Conservation (phyloP, 192 early-diverging fungal species). For the Linderina pennispora region DNA sequence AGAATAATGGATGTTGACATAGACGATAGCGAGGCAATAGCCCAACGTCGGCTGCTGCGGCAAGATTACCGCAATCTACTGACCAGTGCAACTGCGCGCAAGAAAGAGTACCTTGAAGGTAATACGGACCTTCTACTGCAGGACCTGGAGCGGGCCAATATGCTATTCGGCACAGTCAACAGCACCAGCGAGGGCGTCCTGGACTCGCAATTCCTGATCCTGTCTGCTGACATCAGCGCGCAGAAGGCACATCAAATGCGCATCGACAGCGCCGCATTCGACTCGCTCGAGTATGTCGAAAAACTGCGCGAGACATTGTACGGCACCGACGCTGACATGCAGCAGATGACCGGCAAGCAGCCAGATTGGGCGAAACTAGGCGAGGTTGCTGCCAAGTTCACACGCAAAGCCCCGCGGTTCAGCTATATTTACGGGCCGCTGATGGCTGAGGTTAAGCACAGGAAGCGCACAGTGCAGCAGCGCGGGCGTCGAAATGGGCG, state of each 20-base stretch:
- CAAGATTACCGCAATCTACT: constrained; percentile 40
- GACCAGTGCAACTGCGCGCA: constrained; percentile 28
- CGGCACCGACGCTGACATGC: constrained; percentile 47
- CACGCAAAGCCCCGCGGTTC: constrained; percentile 56
- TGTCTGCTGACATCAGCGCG: constrained; percentile 65
- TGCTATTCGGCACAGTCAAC: constrained; percentile 50
- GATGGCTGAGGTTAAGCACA: constrained; percentile 20
- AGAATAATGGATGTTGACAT: too few relatives aligned
- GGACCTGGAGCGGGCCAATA: constrained; percentile 36
- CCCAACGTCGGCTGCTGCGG: constrained; percentile 27
- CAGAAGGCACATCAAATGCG: constrained; percentile 74
- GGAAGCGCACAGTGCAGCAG: not conserved
- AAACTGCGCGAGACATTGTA: constrained; percentile 52
- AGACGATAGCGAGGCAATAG: too few relatives aligned
- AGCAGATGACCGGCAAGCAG: constrained; percentile 15
- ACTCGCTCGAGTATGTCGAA: constrained; percentile 69
- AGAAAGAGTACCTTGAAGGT: constrained; percentile 38
- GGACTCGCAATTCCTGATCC: constrained; percentile 76
- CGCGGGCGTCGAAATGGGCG: not conserved
- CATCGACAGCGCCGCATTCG: constrained; percentile 67
- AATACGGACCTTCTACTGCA: constrained; percentile 17
- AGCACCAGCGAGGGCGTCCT: constrained; percentile 83
- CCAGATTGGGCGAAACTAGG: constrained; percentile 63
- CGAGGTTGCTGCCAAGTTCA: constrained; percentile 45
- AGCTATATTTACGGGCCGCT: constrained; percentile 68